These are phyloP conservation scores for Diplodia intermedia DNA, from an alignment of 2,329 filamentous ascomycete species.

Conservation along the genomic window DNA sequence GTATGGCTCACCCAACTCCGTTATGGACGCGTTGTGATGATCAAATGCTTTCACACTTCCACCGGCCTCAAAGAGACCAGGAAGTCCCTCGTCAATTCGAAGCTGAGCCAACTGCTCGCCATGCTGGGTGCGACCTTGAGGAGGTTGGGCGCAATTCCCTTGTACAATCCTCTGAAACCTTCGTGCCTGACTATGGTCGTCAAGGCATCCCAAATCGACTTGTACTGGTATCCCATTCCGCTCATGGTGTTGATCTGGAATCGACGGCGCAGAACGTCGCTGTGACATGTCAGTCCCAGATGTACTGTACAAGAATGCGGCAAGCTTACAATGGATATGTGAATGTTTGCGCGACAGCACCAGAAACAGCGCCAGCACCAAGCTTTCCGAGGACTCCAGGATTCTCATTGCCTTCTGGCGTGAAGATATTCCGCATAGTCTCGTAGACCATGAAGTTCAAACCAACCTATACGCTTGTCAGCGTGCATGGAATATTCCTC, in stretches of 20 bases:
- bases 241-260: constrained; percentile 99
- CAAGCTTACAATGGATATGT: constrained; percentile 90
- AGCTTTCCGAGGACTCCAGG: constrained; percentile 82
- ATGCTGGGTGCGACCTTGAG: constrained; percentile 98
- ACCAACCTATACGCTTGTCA: constrained; percentile 70
- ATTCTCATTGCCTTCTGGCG: constrained; percentile 84
- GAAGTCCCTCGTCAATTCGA: constrained; percentile 90
- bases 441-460: constrained; percentile 99
- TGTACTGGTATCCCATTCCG: constrained; percentile 96
- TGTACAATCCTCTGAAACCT: constrained; percentile 86
- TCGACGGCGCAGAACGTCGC: constrained; percentile 87
- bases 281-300: constrained; percentile 46
- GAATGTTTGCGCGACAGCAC: constrained; percentile 94
- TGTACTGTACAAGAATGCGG: too few relatives aligned
- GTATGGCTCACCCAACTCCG: constrained; percentile 10
- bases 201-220: constrained; percentile 82
- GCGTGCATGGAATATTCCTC: constrained; percentile 43
- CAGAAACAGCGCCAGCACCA: constrained; percentile 89
- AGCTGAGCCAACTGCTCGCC: constrained; percentile 98
- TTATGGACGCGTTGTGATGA: background rate
- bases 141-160: constrained; percentile 92
- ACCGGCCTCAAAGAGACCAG: constrained; percentile 63
- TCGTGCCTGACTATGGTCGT: constrained; percentile 82
- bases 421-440: constrained; percentile 81
- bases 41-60: constrained; percentile 14